Evolutionary conservation across 164 flowering plant genomes (phyloP).

Genomic region (Nymphaea thermarum): DNA sequence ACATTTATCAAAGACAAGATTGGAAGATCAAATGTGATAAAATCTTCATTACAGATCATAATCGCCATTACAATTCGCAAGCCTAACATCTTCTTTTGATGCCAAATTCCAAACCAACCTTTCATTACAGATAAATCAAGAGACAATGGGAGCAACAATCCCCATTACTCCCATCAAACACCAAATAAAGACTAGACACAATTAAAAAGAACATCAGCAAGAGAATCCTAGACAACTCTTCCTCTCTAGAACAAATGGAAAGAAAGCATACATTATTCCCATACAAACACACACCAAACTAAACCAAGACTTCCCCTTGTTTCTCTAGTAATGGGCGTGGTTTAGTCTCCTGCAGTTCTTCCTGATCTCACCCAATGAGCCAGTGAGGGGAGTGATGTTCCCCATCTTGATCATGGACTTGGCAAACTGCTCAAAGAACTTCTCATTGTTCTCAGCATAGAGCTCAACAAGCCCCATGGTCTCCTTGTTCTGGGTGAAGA

Average conservation of each 20-base stretch:
- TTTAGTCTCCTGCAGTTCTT: constrained; percentile 72
- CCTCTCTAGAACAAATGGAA: not conserved
- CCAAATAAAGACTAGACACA: not conserved
- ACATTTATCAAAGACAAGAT: too few species aligned
- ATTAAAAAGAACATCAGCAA: not conserved
- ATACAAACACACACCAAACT: not conserved
- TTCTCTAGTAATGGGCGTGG: not conserved
- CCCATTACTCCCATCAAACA: not conserved
- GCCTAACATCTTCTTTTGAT: too few species aligned
- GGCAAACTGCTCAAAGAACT: constrained; percentile 79
- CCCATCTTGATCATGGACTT: constrained; percentile 89
- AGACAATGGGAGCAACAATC: not conserved
- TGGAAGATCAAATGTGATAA: too few species aligned
- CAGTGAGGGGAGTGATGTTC: constrained; percentile 74
- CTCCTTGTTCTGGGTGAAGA: constrained; percentile 37
- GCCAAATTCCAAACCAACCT: not conserved
- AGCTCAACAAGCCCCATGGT: constrained; percentile 55
- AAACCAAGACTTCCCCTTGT: not conserved
- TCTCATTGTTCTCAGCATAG: constrained; percentile 46
- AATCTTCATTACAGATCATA: too few species aligned
- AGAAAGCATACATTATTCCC: not conserved
- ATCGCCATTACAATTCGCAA: too few species aligned
- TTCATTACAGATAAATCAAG: too few species aligned
- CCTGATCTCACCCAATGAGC: constrained; percentile 73
- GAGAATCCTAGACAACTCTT: not conserved